A percentile compares a stretch with the other conserved stretches of the same genome.
phyloP scores from a whole-genome alignment of 371 early-diverging fungal genomes.

The Mortierella sp. region DNA sequence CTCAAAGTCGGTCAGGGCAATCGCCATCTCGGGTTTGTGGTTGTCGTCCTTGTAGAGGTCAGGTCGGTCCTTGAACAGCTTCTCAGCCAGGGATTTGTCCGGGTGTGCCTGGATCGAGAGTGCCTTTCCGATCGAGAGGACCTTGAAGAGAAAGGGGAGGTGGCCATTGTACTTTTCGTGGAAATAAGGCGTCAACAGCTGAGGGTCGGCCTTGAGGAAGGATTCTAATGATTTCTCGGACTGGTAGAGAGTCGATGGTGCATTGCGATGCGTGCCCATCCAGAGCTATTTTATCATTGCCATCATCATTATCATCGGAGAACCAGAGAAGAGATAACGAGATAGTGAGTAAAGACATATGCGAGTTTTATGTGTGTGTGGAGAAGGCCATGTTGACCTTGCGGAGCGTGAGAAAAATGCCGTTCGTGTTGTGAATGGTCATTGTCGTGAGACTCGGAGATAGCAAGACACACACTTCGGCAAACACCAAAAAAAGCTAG shows the following conservation, averaged over 20 bases:
- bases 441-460: conserved; percentile 5
- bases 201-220: conserved; percentile 62
- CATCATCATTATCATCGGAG: not conserved
- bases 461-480: not conserved
- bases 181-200: conserved; percentile 65
- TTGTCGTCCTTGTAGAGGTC: conserved; percentile 91
- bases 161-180: conserved; percentile 77
- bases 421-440: not conserved
- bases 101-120: conserved; percentile 99
- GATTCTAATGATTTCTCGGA: conserved; percentile 67
- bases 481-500: not conserved
- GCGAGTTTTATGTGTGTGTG: not conserved
- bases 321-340: not conserved
- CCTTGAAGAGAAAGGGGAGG: conserved; percentile 97
- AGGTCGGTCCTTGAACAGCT: conserved; percentile 80
- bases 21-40: conserved; percentile 98
- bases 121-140: conserved; percentile 94
- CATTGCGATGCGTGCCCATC: conserved; percentile 99
- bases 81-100: conserved; percentile 87
- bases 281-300: conserved; percentile 75
- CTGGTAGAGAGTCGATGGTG: conserved; percentile 74
- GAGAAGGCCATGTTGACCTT: not conserved
- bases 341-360: not conserved
- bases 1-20: conserved; percentile 96
- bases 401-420: conserved; percentile 10